Conservation (phyloP, 345 rosid species). For the Eucalyptus erythrocorys region DNA sequence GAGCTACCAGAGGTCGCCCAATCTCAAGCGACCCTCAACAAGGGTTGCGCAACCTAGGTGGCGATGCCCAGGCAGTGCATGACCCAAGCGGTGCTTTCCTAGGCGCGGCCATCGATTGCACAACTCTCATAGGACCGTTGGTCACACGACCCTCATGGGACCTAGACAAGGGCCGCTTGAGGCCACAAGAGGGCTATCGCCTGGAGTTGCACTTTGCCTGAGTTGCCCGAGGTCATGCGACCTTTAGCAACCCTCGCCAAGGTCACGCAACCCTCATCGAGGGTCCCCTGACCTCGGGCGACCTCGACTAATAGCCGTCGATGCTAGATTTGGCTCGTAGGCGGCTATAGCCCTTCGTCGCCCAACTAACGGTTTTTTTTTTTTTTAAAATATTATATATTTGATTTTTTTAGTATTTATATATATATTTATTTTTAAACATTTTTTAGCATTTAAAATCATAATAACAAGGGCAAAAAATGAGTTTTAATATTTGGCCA, state of each 20-base stretch:
- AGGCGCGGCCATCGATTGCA: fast-evolving
- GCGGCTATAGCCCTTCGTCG: fast-evolving
- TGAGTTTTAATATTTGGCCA: too few species aligned
- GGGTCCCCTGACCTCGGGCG: fast-evolving
- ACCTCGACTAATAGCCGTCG: fast-evolving
- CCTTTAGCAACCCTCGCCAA: too few species aligned
- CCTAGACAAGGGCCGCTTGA: too few species aligned
- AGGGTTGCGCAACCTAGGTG: fast-evolving
- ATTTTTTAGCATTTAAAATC: too few species aligned
- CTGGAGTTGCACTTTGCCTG: too few species aligned
- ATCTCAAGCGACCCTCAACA: fast-evolving
- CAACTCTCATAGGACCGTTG: too few species aligned
- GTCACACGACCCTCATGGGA: fast-evolving
- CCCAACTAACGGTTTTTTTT: fast-evolving
- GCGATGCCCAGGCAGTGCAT: fast-evolving
- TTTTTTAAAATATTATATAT: too few species aligned
- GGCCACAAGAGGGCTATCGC: fast-evolving
- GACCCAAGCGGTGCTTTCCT: fast-evolving
- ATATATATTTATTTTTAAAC: too few species aligned
- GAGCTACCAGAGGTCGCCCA: too few species aligned
- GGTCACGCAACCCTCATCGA: fast-evolving
- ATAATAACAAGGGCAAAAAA: too few species aligned
- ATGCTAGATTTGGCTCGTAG: fast-evolving
- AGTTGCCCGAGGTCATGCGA: too few species aligned
- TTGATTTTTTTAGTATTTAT: too few species aligned